Percentiles rank a stretch among this genome's conserved stretches.
Evolutionary conservation across 129 eudicot genomes (phyloP).

Genomic region (Helianthus annuus): HanXRQr2.0-SUNRISE NC_035433.2:137171073-137171572

Average conservation of each 20-base stretch:
- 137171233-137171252: conserved; percentile 32
- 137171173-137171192: conserved; percentile 26
- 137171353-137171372: too few relatives aligned
- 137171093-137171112: background rate
- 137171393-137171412: too few relatives aligned
- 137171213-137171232: conserved; percentile 8
- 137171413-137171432: too few relatives aligned
- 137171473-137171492: background rate
- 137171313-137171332: conserved; percentile 17
- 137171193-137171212: conserved; percentile 27
- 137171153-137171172: conserved; percentile 66
- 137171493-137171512: background rate
- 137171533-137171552: too few relatives aligned
- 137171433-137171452: too few relatives aligned
- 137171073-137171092: conserved; percentile 40
- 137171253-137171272: conserved; percentile 21
- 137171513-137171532: too few relatives aligned
- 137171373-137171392: too few relatives aligned
- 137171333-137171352: background rate
- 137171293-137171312: conserved; percentile 10
- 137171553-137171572: too few relatives aligned
- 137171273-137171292: conserved; percentile 33
- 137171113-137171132: conserved; percentile 46
- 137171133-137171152: conserved; percentile 66
- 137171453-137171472: background rate